phyloP scores from a whole-genome alignment of 495 filamentous ascomycete genomes.

The Penicillium robsamsonii region DNA sequence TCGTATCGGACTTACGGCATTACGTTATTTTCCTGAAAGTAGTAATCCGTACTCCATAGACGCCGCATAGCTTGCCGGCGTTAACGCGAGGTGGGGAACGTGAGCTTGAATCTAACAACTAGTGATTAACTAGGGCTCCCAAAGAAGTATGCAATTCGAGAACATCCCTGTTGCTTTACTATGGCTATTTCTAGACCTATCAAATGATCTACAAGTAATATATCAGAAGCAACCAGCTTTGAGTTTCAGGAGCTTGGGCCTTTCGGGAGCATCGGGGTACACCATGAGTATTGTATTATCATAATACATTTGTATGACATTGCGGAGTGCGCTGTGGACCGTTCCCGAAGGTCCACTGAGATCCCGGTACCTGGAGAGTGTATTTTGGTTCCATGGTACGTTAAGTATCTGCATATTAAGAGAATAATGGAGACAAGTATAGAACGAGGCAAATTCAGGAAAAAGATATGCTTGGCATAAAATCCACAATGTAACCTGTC shows the following conservation, averaged over 20 bases:
- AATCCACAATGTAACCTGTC: slow-evolving; percentile 6
- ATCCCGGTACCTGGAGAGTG: slow-evolving; percentile 1
- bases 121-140: not conserved
- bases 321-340: slow-evolving; percentile 21
- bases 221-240: not conserved
- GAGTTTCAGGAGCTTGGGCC: slow-evolving; percentile 10
- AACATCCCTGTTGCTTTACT: slow-evolving; percentile 16
- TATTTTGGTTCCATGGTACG: not conserved
- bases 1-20: not conserved
- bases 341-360: slow-evolving; percentile 21
- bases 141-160: slow-evolving; percentile 1
- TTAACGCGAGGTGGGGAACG: slow-evolving; percentile 8
- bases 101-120: not conserved
- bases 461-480: not conserved
- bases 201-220: slow-evolving; percentile 13
- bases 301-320: not conserved
- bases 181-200: slow-evolving; percentile 8
- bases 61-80: slow-evolving; percentile 4
- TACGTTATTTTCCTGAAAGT: not conserved
- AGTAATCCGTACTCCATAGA: not conserved
- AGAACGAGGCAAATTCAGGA: not conserved
- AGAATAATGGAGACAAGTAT: not conserved
- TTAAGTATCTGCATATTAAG: not conserved
- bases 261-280: slow-evolving; percentile 8
- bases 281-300: not conserved